Base-by-base conservation (phyloP, 805 yeast genomes). In the Sugiyamaella lignohabitans region DNA sequence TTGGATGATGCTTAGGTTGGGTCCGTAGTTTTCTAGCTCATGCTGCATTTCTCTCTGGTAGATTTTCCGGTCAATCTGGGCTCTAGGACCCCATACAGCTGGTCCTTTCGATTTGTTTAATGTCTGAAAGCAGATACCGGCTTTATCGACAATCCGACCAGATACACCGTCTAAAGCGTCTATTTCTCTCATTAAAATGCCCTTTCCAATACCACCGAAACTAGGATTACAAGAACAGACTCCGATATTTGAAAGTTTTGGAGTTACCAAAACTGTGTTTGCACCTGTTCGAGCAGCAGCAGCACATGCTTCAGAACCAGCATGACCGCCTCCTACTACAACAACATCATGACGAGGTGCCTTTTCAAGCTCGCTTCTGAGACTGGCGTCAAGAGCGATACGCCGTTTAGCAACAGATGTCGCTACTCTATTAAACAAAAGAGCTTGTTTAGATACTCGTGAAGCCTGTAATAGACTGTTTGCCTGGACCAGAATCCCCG, bases 121-220 rank as follows among this genome's bases (percentile, higher is more conserved):
- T 51, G 87, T 80, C 59, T 87, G 87, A 66, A 82, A 93, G 62
- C 89, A 96, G 24, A 89, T 84, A 0, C 98, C 98, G 0, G 98
- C 94, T 56, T 75, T 71, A 66, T 93, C 99, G 1, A 93, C 88
- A n/a, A 93, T 79, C 49, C 76, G 71, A 0, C 89, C 80, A 3
- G 94, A 80, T 1, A 91, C 84, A 5, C 99, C 99, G 63, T 91
- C 99, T 39, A 93, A 68, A 0, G 99, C 98, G 69, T 93, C 99
- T 11, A 93, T 87, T 66, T 93, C 99, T 54, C 87, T 76, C 34
- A 93, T 68, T 37, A 93, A 68, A 0, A 96, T 91, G 14, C 98
- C 99, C 60, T 93, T 93, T 1, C 98, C 99, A 46, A 93, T 89
- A 52, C 99, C 99, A 32, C 98, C 99, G 83, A 88, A 86, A 38